Base-by-base conservation (phyloP, 177 flowering plant genomes). In the Vitis hybrid region DNA sequence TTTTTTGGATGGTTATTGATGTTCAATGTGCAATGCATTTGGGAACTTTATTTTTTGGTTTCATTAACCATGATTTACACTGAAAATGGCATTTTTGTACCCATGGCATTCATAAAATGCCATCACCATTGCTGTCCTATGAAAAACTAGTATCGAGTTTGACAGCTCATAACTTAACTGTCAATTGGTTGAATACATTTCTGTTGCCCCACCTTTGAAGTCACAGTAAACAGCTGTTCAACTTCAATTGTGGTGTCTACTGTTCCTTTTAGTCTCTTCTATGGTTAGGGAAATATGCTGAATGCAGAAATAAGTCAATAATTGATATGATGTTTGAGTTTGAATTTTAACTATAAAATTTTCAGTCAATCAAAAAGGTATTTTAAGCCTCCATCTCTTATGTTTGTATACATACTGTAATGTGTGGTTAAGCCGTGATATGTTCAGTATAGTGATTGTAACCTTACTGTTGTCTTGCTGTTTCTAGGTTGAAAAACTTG, bases 401-500 rank as follows among this genome's bases (percentile, higher is more conserved):
- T 68, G 33, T 20, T 10, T 10, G 12, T 57, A 5, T 63, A 26
- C 29, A 5, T 63, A 45, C 33, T 5, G 6, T 12, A 22, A 19
- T 10, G 8, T 8, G 0, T 14, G 58, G 45, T 10, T 52, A 57
- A 55, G 20, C 14, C 55, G 61, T 56, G 1, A 65, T 52, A 53
- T 15, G 53, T 65, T 22, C n/a, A 20, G 5, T 16, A 10, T 70
- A 3, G 11, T 20, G 18, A n/a, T 65, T 12, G 6, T 22, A 55
- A 18, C 4, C 10, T 18, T 50, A 26, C 51, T 7, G 22, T 18
- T 57, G 16, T 26, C 3, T 51, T 64, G 26, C 16, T 48, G 55
- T 56, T 48, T 51, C 10, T 66, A 95, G 99, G 99, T 90, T 82
- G 99, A 94, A 56, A 96, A 89, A 81, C 93, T 96, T 68, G 98